Conservation (phyloP, 257 asterid species). For the Nicotiana undulata region DNA sequence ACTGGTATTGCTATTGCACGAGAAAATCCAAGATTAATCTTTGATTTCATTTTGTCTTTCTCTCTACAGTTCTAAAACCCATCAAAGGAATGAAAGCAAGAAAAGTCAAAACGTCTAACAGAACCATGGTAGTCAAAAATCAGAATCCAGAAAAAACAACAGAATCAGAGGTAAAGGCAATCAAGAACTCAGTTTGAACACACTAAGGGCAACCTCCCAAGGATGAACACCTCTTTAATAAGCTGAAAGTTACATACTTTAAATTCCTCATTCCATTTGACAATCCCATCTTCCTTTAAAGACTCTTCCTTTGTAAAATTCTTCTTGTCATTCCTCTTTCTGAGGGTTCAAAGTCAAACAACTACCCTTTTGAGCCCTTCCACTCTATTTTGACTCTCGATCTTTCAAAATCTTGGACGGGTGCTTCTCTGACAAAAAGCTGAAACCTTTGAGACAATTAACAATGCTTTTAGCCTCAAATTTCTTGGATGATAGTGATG, state of each 20-base stretch:
- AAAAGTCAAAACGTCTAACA: not conserved
- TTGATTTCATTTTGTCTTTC: too few relatives aligned
- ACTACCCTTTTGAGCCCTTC: slow-evolving; percentile 52
- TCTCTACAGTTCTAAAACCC: too few relatives aligned
- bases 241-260: slow-evolving; percentile 34
- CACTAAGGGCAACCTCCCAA: slow-evolving; percentile 55
- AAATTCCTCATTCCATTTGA: slow-evolving; percentile 60
- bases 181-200: slow-evolving; percentile 47
- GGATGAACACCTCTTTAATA: slow-evolving; percentile 43
- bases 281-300: slow-evolving; percentile 22
- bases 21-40: too few relatives aligned
- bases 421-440: slow-evolving; percentile 5
- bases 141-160: not conserved
- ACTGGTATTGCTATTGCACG: too few relatives aligned
- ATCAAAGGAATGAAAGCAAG: not conserved
- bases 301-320: slow-evolving; percentile 49
- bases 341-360: slow-evolving; percentile 29
- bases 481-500: slow-evolving; percentile 47
- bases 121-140: not conserved
- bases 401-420: slow-evolving; percentile 17
- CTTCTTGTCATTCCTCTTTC: slow-evolving; percentile 31
- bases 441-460: slow-evolving; percentile 28
- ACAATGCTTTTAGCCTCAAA: slow-evolving; percentile 42
- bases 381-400: slow-evolving; percentile 52
- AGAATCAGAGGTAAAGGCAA: not conserved